Base-by-base conservation (phyloP, 768 basidiomycete species). In the Suillus subluteus region DNA sequence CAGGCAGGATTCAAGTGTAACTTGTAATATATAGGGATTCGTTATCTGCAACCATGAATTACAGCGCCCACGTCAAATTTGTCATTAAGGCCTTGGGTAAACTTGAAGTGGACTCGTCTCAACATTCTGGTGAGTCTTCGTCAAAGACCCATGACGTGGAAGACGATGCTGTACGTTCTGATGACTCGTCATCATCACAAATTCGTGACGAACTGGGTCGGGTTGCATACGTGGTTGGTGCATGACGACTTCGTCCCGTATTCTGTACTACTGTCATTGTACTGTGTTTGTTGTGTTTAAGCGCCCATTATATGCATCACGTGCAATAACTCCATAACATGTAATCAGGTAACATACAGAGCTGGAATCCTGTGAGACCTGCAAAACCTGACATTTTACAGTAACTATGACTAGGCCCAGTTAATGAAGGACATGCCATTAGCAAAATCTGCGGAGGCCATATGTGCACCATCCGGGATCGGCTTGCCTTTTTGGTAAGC, bases 51-150 rank as follows among this genome's bases (percentile, higher is more conserved):
- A 87, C 84, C 9, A 74, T 92, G 68, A 88, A 87, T 73, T 89
- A 83, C 73, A 82, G 79, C 37, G 89, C 86, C 0, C 93, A 95
- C 69, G 78, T 82, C 37, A 89, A 88, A 74, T 93, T 94, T 70
- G 89, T 92, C 8, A 83, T 84, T 46, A 87, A 87, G 73, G 88
- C 88, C 82, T 79, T 94, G 46, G 83, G 83, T 65, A 85, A 81
- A 69, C 75, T 89, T 61, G 41, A 21, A 26, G 26, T 26, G 26
- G 26, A 26, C 26, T 26, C 26, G 35, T n/a, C 55, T 37, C 55
- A n/a, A 68, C 30, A 48, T 30, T 4, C 40, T 40, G 26, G 11
- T 11, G 23, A 65, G 48, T 54, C 40, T 50, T 30, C 5, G 35
- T 7, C 65, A 26, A 41, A 13, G 30, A 38, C 7, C n/a, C 6